These are phyloP conservation scores for Saccharomyces kudriavzevii DNA, from an alignment of 805 yeast species.

Conservation along the genomic window DNA sequence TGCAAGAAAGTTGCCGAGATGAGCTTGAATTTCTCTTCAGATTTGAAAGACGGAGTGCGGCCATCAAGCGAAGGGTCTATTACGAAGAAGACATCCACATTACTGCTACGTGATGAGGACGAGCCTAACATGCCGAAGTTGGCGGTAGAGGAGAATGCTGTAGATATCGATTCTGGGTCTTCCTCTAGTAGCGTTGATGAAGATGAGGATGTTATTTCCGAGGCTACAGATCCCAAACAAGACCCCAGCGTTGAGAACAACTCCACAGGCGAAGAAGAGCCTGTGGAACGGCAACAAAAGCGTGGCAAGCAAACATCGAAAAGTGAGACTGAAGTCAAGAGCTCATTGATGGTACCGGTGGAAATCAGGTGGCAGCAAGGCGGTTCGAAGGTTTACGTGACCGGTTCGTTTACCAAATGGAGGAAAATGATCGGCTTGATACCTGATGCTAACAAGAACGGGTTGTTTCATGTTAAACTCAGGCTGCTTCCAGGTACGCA, in stretches of 20 bases:
- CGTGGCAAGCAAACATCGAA: not conserved
- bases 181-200: not conserved
- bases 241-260: not conserved
- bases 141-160: not conserved
- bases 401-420: constrained; percentile 98
- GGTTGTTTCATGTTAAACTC: constrained; percentile 52
- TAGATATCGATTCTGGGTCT: not conserved
- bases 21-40: not conserved
- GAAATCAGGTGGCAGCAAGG: constrained; percentile 94
- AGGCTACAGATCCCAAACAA: not conserved
- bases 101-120: not conserved
- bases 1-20: not conserved
- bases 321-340: not conserved
- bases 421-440: constrained; percentile 89
- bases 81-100: not conserved
- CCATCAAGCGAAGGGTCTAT: not conserved
- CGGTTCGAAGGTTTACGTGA: constrained; percentile 87
- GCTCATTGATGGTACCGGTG: constrained; percentile 36
- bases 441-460: constrained; percentile 29
- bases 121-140: not conserved
- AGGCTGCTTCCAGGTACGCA: constrained; percentile 88
- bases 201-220: not conserved
- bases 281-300: not conserved
- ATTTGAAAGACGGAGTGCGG: not conserved
- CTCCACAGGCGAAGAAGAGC: no score